Evolutionary conservation across 371 early-diverging fungal genomes (phyloP).

Genomic region (Mortierella sp.): DNA sequence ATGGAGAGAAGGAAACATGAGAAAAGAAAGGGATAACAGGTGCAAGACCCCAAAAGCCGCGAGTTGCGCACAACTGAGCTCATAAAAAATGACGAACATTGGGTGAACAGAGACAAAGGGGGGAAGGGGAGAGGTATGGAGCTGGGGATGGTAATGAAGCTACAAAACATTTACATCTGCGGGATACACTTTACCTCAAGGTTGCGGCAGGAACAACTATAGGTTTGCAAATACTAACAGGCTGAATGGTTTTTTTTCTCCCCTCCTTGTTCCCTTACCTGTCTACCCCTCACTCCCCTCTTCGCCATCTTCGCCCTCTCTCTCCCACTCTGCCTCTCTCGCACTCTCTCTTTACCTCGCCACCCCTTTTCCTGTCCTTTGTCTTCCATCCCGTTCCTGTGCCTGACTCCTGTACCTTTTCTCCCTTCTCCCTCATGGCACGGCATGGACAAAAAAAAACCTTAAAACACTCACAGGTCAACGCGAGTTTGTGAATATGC

Average conservation of each 20-base stretch:
- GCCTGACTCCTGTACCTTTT: neutral
- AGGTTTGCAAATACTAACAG: conserved; percentile 2
- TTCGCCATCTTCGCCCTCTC: neutral
- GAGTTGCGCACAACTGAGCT: no score
- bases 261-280: neutral
- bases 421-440: neutral
- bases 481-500: conserved; percentile 97
- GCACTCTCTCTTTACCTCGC: neutral
- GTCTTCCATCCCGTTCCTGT: neutral
- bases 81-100: no score
- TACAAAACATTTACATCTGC: neutral
- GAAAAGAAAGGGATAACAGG: neutral
- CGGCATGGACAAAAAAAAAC: neutral
- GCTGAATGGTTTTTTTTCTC: neutral
- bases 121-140: no score
- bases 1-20: no score
- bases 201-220: neutral
- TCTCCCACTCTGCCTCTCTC: neutral
- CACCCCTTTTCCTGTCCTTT: neutral
- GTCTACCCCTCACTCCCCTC: neutral
- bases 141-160: no score
- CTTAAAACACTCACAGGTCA: conserved; percentile 67
- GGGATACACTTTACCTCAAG: neutral
- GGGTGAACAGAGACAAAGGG: neutral
- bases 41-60: neutral